Evolutionary conservation across 352 stramenopile species (phyloP), one percentile per base, ranked within the genome.

Genomic region (Phytophthora syringae): DNA sequence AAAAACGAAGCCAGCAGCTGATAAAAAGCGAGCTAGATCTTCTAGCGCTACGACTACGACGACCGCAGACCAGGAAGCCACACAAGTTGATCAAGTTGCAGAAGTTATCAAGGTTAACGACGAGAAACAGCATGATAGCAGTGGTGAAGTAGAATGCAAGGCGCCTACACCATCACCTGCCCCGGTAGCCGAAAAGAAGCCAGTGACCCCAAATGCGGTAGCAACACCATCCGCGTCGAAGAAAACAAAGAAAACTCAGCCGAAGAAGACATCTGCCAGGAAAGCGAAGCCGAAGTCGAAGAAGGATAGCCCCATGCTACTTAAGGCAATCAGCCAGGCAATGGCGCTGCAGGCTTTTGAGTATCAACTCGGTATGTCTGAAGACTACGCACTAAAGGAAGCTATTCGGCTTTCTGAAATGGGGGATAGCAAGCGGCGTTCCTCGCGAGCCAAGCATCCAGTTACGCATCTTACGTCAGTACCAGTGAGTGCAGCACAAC

Each of bases 361-460:
- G 28, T 77, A 70, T 21, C 72, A 80, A 42, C 50, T 67, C 40
- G 72, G 72, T 4, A 47, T 80, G 55, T 77, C 55, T 2, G 72
- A 80, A 39, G 60, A 80, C 24, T 60, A 77, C 18, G 72, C 72
- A 1, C 27, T 77, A 0, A 71, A 71, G 22, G 67, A 77, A 27
- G 72, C 72, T 16, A 37, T 77, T 51, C 52, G 72, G 28, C 55
- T 80, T 13, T 80, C 72, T 1, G 67, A 74, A 52, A 62, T 64
- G 25, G 64, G 30, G 2, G 51, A 56, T 10, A 60, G 25, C 16
- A 62, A 36, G 30, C 48, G 34, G 4, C 56, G 52, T 12, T 60
- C 65, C 32, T 40, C 36, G 11, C 47, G 45, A 32, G 22, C 40
- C 27, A 72, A 76, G 15, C 53, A 55, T 3, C 16, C 52, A 6